A percentile compares a stretch with the other conserved stretches of the same genome.
Conservation (phyloP, 2,329 filamentous ascomycete genomes). For the Pseudonectria foliicola region DNA sequence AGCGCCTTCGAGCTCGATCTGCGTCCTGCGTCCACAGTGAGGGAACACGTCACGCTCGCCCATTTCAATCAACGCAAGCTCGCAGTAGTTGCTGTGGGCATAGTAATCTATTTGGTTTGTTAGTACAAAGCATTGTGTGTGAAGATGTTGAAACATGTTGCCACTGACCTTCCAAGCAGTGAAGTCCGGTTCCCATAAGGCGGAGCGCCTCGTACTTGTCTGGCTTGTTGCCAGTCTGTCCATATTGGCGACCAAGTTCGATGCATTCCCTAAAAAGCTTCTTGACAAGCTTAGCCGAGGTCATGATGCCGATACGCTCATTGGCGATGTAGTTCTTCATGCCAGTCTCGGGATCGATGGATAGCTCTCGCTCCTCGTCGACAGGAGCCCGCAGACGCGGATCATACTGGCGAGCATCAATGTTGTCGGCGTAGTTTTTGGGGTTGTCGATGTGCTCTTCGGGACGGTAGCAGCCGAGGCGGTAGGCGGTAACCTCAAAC, state of each 20-base stretch:
- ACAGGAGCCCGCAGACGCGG: constrained; percentile 72
- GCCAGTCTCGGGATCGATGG: constrained; percentile 66
- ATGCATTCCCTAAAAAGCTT: constrained; percentile 67
- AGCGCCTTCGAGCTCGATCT: constrained; percentile 61
- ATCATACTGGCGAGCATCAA: constrained; percentile 79
- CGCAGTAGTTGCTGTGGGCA: constrained; percentile 88
- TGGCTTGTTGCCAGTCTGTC: constrained; percentile 46
- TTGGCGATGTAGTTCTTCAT: constrained; percentile 95
- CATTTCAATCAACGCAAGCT: constrained; percentile 80
- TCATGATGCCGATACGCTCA: constrained; percentile 70
- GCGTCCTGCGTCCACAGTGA: constrained; percentile 72
- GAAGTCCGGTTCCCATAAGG: constrained; percentile 77
- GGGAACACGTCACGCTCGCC: constrained; percentile 78
- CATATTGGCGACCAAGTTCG: constrained; percentile 70
- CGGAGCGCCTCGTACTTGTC: constrained; percentile 84
- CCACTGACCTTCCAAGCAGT: constrained; percentile 71
- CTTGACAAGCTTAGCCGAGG: constrained; percentile 70
- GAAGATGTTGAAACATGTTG: too few relatives aligned
- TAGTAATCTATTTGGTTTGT: constrained; percentile 58
- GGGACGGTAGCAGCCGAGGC: constrained; percentile 75
- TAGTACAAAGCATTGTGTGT: neutral
- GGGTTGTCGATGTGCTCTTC: constrained; percentile 74
- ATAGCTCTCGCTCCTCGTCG: constrained; percentile 70
- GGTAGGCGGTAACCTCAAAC: constrained; percentile 76
- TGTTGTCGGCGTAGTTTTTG: constrained; percentile 81